Evolutionary conservation across 768 basidiomycete genomes (phyloP).

Genomic region (Boletus coccyginus): DNA sequence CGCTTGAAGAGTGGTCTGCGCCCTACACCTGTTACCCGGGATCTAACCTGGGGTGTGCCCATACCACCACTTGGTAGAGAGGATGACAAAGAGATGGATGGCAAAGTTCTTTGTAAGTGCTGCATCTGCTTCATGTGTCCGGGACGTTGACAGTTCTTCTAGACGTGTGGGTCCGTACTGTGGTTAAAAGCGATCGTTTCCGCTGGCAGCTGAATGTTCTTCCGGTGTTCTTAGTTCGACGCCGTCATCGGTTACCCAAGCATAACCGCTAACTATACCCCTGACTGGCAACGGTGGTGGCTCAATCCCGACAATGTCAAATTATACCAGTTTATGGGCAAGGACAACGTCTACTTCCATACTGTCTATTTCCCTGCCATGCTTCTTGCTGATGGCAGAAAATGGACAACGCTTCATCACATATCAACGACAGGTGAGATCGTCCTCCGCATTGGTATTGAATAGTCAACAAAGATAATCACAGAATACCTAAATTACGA

Average conservation of each 20-base stretch:
- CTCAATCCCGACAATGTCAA: slow-evolving; percentile 84
- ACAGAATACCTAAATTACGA: slow-evolving; percentile 97
- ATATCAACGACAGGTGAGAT: slow-evolving; percentile 87
- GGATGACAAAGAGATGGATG: slow-evolving; percentile 81
- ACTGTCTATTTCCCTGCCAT: slow-evolving; percentile 93
- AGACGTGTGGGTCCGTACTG: slow-evolving; percentile 88
- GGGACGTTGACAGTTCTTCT: slow-evolving; percentile 2
- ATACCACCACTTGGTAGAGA: slow-evolving; percentile 73
- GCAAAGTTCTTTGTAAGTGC: slow-evolving; percentile 93
- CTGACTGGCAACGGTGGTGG: slow-evolving; percentile 98
- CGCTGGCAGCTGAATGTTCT: not conserved
- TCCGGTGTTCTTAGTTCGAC: slow-evolving; percentile 66
- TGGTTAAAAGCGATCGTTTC: not conserved
- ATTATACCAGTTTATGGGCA: slow-evolving; percentile 99
- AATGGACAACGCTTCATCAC: slow-evolving; percentile 94
- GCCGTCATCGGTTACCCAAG: slow-evolving; percentile 96
- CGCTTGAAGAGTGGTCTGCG: slow-evolving; percentile 81
- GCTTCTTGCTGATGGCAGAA: slow-evolving; percentile 81
- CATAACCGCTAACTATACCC: slow-evolving; percentile 93
- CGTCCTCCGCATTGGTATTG: not conserved
- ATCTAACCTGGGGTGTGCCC: slow-evolving; percentile 94
- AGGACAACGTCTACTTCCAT: slow-evolving; percentile 99
- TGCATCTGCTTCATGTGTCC: not conserved
- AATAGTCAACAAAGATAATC: not conserved
- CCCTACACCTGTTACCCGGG: slow-evolving; percentile 90